Evolutionary conservation across 2,329 filamentous ascomycete species (phyloP), one percentile per base, ranked within the genome.

Genomic region (Biscogniauxia sp.): DNA sequence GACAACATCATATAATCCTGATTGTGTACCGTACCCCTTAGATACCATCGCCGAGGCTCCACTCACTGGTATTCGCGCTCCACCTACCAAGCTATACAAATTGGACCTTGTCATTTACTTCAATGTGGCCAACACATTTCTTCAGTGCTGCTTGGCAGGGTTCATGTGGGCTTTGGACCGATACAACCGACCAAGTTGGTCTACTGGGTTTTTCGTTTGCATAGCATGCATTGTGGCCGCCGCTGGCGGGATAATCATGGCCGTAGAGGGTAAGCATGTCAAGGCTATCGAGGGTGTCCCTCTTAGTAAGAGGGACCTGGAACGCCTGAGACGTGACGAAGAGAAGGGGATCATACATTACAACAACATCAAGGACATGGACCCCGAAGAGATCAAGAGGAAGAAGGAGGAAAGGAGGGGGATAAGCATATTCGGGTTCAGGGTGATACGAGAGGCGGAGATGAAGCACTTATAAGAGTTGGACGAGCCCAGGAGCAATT

Each of bases 111-210:
- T 94, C 37, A 81, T 96, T 41, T 93, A 89, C 88, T 82, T 88
- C 67, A 93, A 92, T 76, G 82, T 92, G 2, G 82, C 80, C 78
- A 96, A 96, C 70, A 95, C 92, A 0, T 82, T 93, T 58, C 82
- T 95, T 52, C 93, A 96, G 74, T 82, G 82, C 49, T 82, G 86
- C 19, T 81, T 96, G 1, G 89, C 87, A 8, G 88, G 84, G 2
- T 90, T 92, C 76, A 96, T 96, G 92, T 96, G 91, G 90, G 87
- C 85, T 1, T 80, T 90, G 75, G 90, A 91, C 70, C 80, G 90
- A 20, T 88, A 87, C 69, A 77, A 89, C 20, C 81, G 92, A n/a
- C 91, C 92, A 0, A 84, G 84, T 20, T 96, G 91, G 91, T 84
- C 87, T 11, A 93, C 91, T 0, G 92, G 91, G 1, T 75, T 93